Evolutionary conservation across 2,329 filamentous ascomycete genomes (phyloP), one percentile per base, ranked within the genome.

Genomic region (Aspergillus pseudoviridinutans): DNA sequence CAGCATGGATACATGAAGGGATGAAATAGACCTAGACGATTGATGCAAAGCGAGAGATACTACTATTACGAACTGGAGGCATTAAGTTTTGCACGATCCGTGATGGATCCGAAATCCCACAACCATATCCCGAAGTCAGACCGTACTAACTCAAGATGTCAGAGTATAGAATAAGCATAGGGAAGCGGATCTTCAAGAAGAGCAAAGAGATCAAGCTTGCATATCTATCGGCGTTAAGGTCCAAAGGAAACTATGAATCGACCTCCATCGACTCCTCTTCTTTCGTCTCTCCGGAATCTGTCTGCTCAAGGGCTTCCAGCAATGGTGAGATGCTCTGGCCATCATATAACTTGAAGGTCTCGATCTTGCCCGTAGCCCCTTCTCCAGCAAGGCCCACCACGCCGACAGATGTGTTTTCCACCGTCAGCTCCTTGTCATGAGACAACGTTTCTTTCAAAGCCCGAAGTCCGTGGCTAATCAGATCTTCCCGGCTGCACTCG

Each of bases 391-490:
- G 66, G 9, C 92, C 92, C 24, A 92, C 90, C 60, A 97, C 82
- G 41, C 90, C 92, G 54, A 99, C 85, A 66, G 91, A 96, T 55
- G 92, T 96, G 80, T 99, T 99, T 75, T 97, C 94, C 44, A 97
- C 86, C 55, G 93, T 97, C 74, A 99, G 80, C 83, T 97, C 92
- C 82, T 95, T 96, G 78, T 99, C 94, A 84, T 97, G 93, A 57
- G 90, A 89, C 74, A 99, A 80, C 67, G 90, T 96, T 82, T 99
- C 94, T 83, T 96, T 96, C 72, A 99, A 81, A 53, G 94, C 93
- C 72, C 85, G 85, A 71, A 99, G 80, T 32, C 93, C 94, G 79
- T 99, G 94, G 77, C 86, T 87, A 68, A 99, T 87, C 71, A 99
- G 80, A 76, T 96, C 90, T 71, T 97, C 93, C 68, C 90, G 83